These are phyloP conservation scores for Elongisporangium anandrum DNA, from an alignment of 352 stramenopile genomes.

Conservation along the genomic window DNA sequence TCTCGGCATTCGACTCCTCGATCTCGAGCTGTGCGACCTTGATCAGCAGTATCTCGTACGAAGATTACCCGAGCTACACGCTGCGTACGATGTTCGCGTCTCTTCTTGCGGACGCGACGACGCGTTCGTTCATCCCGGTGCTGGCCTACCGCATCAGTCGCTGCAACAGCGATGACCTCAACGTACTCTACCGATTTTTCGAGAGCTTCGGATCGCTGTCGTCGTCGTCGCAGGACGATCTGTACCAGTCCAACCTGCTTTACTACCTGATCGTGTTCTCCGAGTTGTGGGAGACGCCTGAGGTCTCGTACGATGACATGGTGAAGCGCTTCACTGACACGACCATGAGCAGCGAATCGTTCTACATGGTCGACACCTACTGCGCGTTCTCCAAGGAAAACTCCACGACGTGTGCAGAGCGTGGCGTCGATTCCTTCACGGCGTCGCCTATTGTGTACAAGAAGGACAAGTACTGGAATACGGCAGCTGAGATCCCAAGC, in stretches of 20 bases:
- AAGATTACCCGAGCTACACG: conserved; percentile 1
- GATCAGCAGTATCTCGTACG: conserved; percentile 10
- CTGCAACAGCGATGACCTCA: conserved; percentile 20
- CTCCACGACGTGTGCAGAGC: conserved; percentile 20
- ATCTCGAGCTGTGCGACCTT: conserved; percentile 19
- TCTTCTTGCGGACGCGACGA: conserved; percentile 14
- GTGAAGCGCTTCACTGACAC: conserved; percentile 16
- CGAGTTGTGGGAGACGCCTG: conserved; percentile 44
- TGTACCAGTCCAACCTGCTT: conserved; percentile 25
- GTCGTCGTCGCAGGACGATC: conserved; percentile 13
- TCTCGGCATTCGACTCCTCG: conserved; percentile 16
- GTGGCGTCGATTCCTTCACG: conserved; percentile 12
- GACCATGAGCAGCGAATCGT: conserved; percentile 23
- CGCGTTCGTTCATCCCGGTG: conserved; percentile 26
- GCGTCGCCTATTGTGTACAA: conserved; percentile 26
- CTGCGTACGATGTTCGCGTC: conserved; percentile 21
- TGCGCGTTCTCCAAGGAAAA: conserved; percentile 50
- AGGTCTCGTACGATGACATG: conserved; percentile 14
- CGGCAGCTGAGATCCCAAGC: conserved; percentile 23
- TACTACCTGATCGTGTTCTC: conserved; percentile 48
- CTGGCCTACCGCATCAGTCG: conserved; percentile 32
- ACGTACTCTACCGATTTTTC: conserved; percentile 21
- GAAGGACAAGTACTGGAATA: conserved; percentile 50
- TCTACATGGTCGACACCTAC: conserved; percentile 28
- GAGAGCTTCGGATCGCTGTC: conserved; percentile 2